Conservation (phyloP, 495 filamentous ascomycete genomes). For the Symbiotaphrina buchneri region DNA sequence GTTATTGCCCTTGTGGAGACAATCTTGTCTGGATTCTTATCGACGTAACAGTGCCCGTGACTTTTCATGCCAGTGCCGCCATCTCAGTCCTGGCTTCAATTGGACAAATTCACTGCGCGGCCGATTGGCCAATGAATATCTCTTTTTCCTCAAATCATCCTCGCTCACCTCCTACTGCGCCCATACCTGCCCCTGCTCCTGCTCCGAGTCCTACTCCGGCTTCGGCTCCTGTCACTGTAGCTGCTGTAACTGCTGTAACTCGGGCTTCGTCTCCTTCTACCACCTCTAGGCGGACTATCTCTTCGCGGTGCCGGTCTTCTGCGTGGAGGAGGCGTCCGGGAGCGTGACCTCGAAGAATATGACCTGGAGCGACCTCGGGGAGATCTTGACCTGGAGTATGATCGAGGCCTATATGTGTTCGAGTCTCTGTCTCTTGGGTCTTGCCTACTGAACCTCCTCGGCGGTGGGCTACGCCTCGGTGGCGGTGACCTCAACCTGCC, state of each 20-base stretch:
- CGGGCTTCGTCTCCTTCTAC: conserved; percentile 27
- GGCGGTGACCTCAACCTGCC: conserved; percentile 9
- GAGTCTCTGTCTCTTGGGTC: conserved; percentile 5
- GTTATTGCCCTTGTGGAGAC: not conserved
- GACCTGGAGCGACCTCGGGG: conserved; percentile 19
- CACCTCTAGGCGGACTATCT: conserved; percentile 18
- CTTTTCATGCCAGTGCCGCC: not conserved
- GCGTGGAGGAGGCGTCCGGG: conserved; percentile 25
- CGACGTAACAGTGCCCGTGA: not conserved
- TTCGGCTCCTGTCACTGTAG: conserved; percentile 18
- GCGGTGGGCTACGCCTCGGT: conserved; percentile 3
- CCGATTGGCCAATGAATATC: not conserved
- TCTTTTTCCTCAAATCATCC: not conserved
- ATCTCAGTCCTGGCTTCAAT: not conserved
- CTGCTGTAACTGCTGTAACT: conserved; percentile 41
- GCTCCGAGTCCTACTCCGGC: conserved; percentile 16
- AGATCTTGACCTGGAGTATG: conserved; percentile 17
- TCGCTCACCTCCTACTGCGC: conserved; percentile 1
- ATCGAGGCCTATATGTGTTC: conserved; percentile 15
- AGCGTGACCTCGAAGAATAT: conserved; percentile 23
- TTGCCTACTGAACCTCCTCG: conserved; percentile 4
- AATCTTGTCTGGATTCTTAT: not conserved
- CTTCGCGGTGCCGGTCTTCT: conserved; percentile 14
- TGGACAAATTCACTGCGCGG: not conserved
- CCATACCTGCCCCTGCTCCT: not conserved